These are phyloP conservation scores for Fusarium austroafricanum DNA, from an alignment of 2,329 filamentous ascomycete species.

Conservation along the genomic window DNA sequence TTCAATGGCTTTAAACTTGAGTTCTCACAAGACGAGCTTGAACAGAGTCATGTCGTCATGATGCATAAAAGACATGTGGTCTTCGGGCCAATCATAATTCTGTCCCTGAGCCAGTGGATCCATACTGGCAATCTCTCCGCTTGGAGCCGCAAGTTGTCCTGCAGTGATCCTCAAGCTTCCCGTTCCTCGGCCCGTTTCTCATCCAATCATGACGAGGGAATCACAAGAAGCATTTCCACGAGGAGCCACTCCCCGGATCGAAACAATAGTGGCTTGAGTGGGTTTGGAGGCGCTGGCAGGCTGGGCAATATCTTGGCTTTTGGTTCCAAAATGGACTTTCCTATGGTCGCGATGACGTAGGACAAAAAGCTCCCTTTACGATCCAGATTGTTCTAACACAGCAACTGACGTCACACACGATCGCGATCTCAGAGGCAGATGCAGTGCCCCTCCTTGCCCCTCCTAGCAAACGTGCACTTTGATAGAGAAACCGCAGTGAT, in stretches of 20 bases:
- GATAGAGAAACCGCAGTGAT: constrained; percentile 5
- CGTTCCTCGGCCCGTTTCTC: constrained; percentile 14
- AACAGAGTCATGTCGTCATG: constrained; percentile 44
- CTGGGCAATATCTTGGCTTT: constrained; percentile 18
- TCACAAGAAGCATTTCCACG: constrained; percentile 1
- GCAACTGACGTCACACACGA: constrained; percentile 33
- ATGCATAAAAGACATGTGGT: constrained; percentile 3
- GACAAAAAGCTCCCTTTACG: not conserved
- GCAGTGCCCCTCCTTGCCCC: constrained; percentile 3
- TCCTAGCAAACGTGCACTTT: constrained; percentile 6
- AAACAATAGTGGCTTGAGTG: constrained; percentile 14
- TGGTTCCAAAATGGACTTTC: constrained; percentile 20
- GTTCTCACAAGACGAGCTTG: constrained; percentile 15
- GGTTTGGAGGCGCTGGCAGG: constrained; percentile 4
- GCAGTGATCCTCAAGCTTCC: constrained; percentile 38
- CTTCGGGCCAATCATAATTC: constrained; percentile 19
- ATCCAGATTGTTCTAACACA: constrained; percentile 1
- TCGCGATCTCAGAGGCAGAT: constrained; percentile 14
- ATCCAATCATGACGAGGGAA: constrained; percentile 20
- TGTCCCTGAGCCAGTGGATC: constrained; percentile 21
- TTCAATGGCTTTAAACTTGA: constrained; percentile 8
- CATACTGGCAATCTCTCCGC: constrained; percentile 2
- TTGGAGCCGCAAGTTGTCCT: constrained; percentile 28
- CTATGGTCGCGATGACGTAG: constrained; percentile 35
- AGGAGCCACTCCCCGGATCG: constrained; percentile 21